Evolutionary conservation across 768 basidiomycete genomes (phyloP), one percentile per base, ranked within the genome.

Genomic region (Lepiota brunneoincarnata): DNA sequence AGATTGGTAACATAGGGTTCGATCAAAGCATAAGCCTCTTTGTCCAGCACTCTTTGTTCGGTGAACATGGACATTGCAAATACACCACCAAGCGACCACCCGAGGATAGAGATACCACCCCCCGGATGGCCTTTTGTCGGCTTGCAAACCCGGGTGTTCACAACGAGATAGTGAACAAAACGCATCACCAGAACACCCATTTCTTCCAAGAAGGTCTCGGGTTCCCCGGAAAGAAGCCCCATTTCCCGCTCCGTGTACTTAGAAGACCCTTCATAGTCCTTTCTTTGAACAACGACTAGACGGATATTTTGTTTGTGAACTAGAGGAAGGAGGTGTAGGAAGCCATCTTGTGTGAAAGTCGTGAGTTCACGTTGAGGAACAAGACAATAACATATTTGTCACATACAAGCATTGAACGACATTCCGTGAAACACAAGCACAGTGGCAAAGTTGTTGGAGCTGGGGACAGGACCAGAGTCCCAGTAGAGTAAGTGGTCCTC

Each of bases 371-470:
- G 23, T 10, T 18, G 24, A 45, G 5, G 44, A 31, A n/a, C 11
- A 44, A 17, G 14, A 4, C 6, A 31, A 2, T 23, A 12, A 15
- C n/a, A n/a, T 28, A n/a, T 28, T 12, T 31, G 15, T 20, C 3
- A 34, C 49, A 17, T 38, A 53, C 51, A 46, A 17, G 51, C 42
- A n/a, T 53, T 53, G 36, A 53, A 53, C 6, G 9, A 20, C 17
- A 31, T 10, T 14, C 51, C 51, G 28, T 53, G 51, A 37, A 45
- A 15, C 43, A 44, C 2, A 17, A 53, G 11, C 5, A 53, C 10
- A 1, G 51, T 53, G 2, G 43, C 18, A 17, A 45, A 53, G 14
- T 45, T 6, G 5, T 45, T 15, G 9, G 51, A 53, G 23, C 38
- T 26, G 4, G 42, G 23, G 10, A 53, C 43, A 43, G 51, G 36